Base-by-base conservation (phyloP, 2,329 filamentous ascomycete species). In the Colletotrichum aenigma region DNA sequence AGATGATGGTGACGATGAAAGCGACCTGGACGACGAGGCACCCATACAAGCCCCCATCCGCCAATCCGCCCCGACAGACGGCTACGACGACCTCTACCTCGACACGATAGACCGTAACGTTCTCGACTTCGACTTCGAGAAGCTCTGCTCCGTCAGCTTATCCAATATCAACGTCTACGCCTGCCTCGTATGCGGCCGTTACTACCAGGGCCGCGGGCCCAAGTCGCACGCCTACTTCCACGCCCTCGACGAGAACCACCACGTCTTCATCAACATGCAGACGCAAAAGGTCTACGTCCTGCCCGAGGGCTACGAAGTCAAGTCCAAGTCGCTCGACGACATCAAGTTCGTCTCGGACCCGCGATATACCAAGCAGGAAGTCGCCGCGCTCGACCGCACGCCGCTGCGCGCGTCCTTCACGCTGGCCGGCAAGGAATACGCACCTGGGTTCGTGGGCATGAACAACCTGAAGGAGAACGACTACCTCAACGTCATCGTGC, bases 391-490 rank as follows among this genome's bases (percentile, higher is more conserved):
- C 78, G 97, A 98, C 86, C 91, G 92, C 69, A 85, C 89, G 78
- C 87, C 88, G 69, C 32, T 66, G 64, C 89, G 89, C 81, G 89
- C 79, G 38, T 91, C 92, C 60, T 96, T 93, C 90, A 96, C 98
- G 81, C 89, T 98, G 56, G 89, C 89, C 66, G 95, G 95, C 77
- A 95, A 94, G 84, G 92, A 94, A 83, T 99, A 99, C 86, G 93
- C 93, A 78, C 97, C 97, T 24, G 96, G 97, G 7, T 99, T 96
- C 83, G 95, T 99, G 76, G 97, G 97, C 79, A 97, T 99, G 95
- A 99, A 99, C 89, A 99, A 99, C 86, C 98, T 99, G 89, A 99
- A 99, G 85, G 95, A 97, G 74, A 99, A 99, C 86, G 97, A 99
- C 87, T 99, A 99, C 86, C 91, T 98, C 82, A 99, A 99, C 83